These are phyloP conservation scores for Acrodontium crateriforme DNA, from an alignment of 2,329 filamentous ascomycete genomes.

Conservation along the genomic window DNA sequence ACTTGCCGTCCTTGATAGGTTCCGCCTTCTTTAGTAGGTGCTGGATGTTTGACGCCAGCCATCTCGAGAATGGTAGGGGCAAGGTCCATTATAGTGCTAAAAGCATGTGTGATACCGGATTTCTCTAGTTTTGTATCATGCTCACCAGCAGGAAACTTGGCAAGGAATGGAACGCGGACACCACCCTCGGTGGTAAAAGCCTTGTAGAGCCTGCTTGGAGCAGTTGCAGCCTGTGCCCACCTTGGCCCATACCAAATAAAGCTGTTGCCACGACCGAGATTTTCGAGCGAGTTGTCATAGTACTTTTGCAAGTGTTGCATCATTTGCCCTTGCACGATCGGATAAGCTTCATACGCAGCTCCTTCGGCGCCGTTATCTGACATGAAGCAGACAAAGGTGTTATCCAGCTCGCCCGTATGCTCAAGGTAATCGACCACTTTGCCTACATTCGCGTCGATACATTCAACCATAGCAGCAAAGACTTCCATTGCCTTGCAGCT, in stretches of 20 bases:
- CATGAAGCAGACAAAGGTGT: conserved; percentile 51
- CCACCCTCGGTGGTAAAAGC: conserved; percentile 34
- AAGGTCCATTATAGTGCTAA: conserved; percentile 34
- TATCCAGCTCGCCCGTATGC: conserved; percentile 44
- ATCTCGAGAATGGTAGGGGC: conserved; percentile 33
- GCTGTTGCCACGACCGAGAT: conserved; percentile 42
- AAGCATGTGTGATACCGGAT: conserved; percentile 34
- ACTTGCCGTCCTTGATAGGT: conserved; percentile 37
- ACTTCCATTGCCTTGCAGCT: conserved; percentile 46
- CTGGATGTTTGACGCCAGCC: conserved; percentile 38
- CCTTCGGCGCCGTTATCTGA: conserved; percentile 51
- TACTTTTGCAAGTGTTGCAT: conserved; percentile 42
- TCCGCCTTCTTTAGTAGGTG: conserved; percentile 25
- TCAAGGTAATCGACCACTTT: conserved; percentile 44
- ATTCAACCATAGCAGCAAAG: conserved; percentile 51
- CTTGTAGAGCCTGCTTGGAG: conserved; percentile 36
- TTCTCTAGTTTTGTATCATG: conserved; percentile 8
- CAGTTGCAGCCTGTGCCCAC: conserved; percentile 42
- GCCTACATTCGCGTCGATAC: conserved; percentile 47
- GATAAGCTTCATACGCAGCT: conserved; percentile 43
- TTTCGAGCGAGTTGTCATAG: conserved; percentile 45
- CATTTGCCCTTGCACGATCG: conserved; percentile 38
- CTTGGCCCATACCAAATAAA: conserved; percentile 49
- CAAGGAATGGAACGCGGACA: conserved; percentile 40
- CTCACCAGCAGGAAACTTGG: conserved; percentile 21